Conservation (phyloP, 2,329 filamentous ascomycete genomes). For the Cryphonectria naterciae region DNA sequence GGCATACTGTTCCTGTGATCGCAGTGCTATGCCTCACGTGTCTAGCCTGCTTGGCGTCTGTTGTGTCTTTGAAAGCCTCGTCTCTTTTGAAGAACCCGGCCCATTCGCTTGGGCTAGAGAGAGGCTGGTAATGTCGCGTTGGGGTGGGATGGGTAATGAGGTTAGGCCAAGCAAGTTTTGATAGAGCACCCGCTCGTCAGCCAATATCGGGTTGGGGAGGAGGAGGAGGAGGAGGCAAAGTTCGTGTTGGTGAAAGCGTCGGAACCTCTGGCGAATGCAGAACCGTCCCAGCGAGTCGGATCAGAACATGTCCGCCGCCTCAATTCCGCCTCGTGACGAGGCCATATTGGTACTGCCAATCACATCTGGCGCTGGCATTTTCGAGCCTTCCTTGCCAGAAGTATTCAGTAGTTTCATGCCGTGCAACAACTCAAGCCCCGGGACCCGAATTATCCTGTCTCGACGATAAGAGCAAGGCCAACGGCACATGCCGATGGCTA, state of each 20-base stretch:
- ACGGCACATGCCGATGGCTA: not conserved
- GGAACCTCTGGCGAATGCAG: not conserved
- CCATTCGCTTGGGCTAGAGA: not conserved
- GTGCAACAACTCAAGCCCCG: not conserved
- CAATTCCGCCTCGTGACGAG: not conserved
- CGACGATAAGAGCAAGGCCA: not conserved
- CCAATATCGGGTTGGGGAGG: not conserved
- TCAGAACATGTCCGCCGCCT: not conserved
- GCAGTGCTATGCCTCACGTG: not conserved
- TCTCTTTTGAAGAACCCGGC: not conserved
- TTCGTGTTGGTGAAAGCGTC: not conserved
- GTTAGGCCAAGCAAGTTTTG: not conserved
- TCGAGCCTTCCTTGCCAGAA: not conserved
- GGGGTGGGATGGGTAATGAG: not conserved
- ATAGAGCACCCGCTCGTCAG: not conserved
- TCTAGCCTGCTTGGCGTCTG: not conserved
- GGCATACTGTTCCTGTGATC: not conserved
- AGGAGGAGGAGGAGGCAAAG: not conserved
- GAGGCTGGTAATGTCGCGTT: not conserved
- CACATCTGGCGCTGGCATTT: not conserved
- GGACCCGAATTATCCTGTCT: not conserved
- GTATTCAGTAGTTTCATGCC: not conserved
- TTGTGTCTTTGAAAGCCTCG: not conserved
- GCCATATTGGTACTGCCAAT: not conserved
- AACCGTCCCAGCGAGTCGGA: not conserved